Evolutionary conservation across 768 basidiomycete species (phyloP), one percentile per base, ranked within the genome.

Genomic region (Gelatoporia subvermispora): DNA sequence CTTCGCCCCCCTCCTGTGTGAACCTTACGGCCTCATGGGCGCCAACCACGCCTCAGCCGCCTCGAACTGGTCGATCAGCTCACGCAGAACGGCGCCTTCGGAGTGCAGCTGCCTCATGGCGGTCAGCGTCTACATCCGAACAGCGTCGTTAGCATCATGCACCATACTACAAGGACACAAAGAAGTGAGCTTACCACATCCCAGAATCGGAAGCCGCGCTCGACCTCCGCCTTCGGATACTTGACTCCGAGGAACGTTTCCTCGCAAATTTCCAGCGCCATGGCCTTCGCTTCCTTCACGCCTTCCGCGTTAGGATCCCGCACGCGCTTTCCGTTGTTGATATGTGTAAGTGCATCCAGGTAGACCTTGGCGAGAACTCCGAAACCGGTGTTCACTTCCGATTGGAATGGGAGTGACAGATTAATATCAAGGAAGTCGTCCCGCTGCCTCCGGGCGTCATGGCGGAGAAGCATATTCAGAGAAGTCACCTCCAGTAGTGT

Each of bases 171-270:
- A 15, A 24, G 35, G 22, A 44, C n/a, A 23, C 40, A 40, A 25
- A 22, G 24, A 24, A 28, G 42, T 17, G 41, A 11, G 81, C 93
- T 71, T 63, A 96, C 94, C 68, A 94, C 78, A 65, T 97, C 93
- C 95, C 95, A 99, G 76, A 98, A 99, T 61, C 95, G 76, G 76
- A 99, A 97, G 5, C 95, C 95, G 43, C 95, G 73, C 68, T 96
- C 93, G 50, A 99, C 88, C 75, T 98, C 95, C 52, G 72, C 72
- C 69, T 85, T 82, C 3, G 94, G 91, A 49, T 61, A 67, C 74
- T 93, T 95, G 57, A 99, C 90, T 18, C 90, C 93, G 17, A 85
- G 79, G 76, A 98, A 97, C 48, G 89, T 93, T 63, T 93, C 88
- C 60, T 97, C 93, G 64, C 94, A 88, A 57, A 95, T 84, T 54